Conservation (phyloP, 2,329 filamentous ascomycete species). For the Penicillium sp. region DNA sequence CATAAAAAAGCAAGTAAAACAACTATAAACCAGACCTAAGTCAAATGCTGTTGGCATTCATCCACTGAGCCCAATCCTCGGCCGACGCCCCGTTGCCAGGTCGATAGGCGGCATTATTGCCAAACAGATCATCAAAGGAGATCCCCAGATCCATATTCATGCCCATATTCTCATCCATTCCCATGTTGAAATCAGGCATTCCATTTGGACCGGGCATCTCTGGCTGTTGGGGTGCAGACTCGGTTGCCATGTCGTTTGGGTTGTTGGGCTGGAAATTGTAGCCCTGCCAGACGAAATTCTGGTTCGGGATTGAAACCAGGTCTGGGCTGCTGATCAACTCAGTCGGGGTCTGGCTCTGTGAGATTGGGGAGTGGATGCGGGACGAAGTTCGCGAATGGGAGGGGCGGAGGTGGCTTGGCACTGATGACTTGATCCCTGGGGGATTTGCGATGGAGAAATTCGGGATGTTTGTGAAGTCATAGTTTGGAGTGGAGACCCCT, state of each 20-base stretch:
- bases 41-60: conserved; percentile 33
- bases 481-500: conserved; percentile 22
- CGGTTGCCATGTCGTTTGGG: conserved; percentile 11
- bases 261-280: conserved; percentile 35
- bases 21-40: background rate
- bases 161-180: conserved; percentile 29
- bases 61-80: conserved; percentile 43
- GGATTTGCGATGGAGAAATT: conserved; percentile 24
- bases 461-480: conserved; percentile 31
- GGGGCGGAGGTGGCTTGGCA: conserved; percentile 31
- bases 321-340: conserved; percentile 41
- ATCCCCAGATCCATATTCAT: conserved; percentile 37
- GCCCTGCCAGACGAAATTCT: conserved; percentile 43
- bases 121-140: conserved; percentile 43
- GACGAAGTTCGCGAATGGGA: conserved; percentile 26
- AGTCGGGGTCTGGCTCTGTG: conserved; percentile 32
- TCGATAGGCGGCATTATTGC: conserved; percentile 31
- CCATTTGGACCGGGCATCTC: conserved; percentile 21
- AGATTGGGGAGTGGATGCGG: conserved; percentile 34
- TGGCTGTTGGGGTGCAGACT: conserved; percentile 22
- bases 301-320: conserved; percentile 42
- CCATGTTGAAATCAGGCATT: conserved; percentile 26
- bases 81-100: conserved; percentile 26
- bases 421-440: conserved; percentile 23
- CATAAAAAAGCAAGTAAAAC: conserved; percentile 14